phyloP scores from a whole-genome alignment of 768 basidiomycete species.

The Pisolithus orientalis region DNA sequence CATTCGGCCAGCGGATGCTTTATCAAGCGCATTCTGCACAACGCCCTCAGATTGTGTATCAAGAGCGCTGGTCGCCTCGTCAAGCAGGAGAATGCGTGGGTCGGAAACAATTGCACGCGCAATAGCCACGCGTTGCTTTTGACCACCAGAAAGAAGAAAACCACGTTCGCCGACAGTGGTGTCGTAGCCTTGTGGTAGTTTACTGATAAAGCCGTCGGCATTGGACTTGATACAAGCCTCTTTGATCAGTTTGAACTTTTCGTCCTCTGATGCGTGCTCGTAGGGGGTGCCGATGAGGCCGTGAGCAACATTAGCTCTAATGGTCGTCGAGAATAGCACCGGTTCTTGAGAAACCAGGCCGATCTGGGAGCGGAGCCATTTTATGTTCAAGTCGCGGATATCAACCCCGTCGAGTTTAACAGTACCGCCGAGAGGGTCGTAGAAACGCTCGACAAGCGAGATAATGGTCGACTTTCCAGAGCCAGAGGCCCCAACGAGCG shows the following conservation, averaged over 20 bases:
- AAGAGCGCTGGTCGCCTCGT: constrained; percentile 80
- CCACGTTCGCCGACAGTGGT: constrained; percentile 88
- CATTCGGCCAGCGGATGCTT: constrained; percentile 66
- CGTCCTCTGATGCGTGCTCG: constrained; percentile 64
- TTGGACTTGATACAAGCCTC: constrained; percentile 87
- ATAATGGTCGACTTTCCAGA: constrained; percentile 77
- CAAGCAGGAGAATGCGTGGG: constrained; percentile 82
- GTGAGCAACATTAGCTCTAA: constrained; percentile 76
- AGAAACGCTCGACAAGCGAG: constrained; percentile 81
- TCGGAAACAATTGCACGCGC: constrained; percentile 88
- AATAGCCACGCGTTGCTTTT: constrained; percentile 86
- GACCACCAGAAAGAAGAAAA: constrained; percentile 78
- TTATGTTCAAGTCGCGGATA: constrained; percentile 70
- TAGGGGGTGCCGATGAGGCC: constrained; percentile 71
- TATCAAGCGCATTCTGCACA: constrained; percentile 87
- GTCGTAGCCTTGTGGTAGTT: constrained; percentile 77
- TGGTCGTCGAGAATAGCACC: constrained; percentile 77
- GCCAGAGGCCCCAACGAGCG: constrained; percentile 74
- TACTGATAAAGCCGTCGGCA: constrained; percentile 78
- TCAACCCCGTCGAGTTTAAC: constrained; percentile 74
- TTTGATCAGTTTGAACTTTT: constrained; percentile 74
- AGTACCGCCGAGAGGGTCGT: constrained; percentile 65
- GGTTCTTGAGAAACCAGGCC: constrained; percentile 90
- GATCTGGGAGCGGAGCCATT: constrained; percentile 82
- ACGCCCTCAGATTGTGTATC: constrained; percentile 85